Conservation (phyloP, 2,329 filamentous ascomycete genomes). For the Arthrobotrys conoides region DNA sequence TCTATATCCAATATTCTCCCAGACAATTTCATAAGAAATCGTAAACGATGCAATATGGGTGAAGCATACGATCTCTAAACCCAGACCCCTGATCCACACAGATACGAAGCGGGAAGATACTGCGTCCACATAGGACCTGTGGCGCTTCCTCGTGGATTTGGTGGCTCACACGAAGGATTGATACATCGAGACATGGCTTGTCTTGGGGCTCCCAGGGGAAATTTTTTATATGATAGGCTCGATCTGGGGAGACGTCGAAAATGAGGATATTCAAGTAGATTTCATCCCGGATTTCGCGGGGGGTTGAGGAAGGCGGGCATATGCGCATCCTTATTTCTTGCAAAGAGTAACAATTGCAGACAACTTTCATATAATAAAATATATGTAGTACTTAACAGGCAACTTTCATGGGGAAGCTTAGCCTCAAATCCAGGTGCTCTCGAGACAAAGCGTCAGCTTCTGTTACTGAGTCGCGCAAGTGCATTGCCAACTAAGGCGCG, state of each 20-base stretch:
- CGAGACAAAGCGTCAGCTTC: too few species aligned
- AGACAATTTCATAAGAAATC: not conserved
- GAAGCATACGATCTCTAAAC: not conserved
- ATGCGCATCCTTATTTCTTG: too few species aligned
- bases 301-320: too few species aligned
- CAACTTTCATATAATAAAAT: too few species aligned
- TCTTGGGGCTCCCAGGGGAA: not conserved
- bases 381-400: too few species aligned
- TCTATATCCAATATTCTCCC: not conserved
- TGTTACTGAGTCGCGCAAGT: too few species aligned
- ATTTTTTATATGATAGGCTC: not conserved
- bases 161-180: constrained; percentile 2
- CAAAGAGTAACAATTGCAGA: too few species aligned
- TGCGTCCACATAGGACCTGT: constrained; percentile 1
- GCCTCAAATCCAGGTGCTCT: too few species aligned
- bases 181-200: not conserved
- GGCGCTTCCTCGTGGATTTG: constrained; percentile 30
- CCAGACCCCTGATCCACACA: constrained; percentile 5
- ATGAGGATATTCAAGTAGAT: constrained; percentile 2
- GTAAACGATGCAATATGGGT: constrained; percentile 2
- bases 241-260: not conserved
- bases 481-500: too few species aligned
- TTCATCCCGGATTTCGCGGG: constrained; percentile 16
- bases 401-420: too few species aligned
- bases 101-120: not conserved